phyloP scores from a whole-genome alignment of 257 asterid genomes.

The Sherardia arvensis region DNA sequence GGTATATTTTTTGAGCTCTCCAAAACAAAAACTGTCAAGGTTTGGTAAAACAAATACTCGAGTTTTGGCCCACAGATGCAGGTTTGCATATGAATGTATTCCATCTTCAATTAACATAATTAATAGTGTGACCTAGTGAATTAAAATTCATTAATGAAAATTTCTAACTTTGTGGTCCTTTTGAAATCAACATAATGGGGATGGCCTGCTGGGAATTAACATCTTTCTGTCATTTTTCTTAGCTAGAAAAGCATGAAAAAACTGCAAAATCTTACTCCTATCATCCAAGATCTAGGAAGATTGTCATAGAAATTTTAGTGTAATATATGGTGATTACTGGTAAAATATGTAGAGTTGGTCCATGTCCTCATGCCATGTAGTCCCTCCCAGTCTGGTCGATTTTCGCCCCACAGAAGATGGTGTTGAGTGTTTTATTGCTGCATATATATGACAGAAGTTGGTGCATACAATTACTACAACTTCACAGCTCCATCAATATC shows the following conservation, averaged over 20 bases:
- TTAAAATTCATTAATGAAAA: background rate
- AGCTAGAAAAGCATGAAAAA: no score
- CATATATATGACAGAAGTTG: constrained; percentile 1
- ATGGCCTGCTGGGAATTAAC: no score
- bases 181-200: background rate
- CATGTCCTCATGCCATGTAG: no score
- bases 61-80: background rate
- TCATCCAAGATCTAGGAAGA: no score
- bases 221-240: no score
- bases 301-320: background rate
- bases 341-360: no score
- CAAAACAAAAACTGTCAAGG: background rate
- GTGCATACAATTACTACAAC: constrained; percentile 12
- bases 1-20: background rate
- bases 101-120: background rate
- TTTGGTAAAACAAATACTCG: background rate
- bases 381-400: no score
- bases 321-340: no score
- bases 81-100: background rate
- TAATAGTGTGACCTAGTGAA: background rate
- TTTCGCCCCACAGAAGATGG: constrained; percentile 1
- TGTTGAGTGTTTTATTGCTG: background rate
- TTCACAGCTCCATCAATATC: background rate
- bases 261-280: background rate
- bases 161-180: background rate